Evolutionary conservation across 805 yeast genomes (phyloP), one percentile per base, ranked within the genome.

Genomic region (Suhomyces sp.): DNA sequence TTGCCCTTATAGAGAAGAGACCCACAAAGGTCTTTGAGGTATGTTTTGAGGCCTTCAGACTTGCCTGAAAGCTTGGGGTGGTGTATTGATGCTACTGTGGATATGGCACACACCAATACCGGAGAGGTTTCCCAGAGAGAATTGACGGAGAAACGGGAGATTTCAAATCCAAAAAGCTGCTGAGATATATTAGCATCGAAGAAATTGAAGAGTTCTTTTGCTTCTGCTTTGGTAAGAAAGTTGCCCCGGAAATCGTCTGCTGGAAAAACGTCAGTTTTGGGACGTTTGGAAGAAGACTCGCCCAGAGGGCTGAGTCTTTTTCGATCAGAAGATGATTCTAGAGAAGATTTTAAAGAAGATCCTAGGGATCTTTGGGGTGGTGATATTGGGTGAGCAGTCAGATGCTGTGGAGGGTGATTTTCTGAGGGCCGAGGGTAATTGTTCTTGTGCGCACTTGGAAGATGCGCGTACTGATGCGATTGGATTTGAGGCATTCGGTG

Each of bases 141-240:
- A 6, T 77, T 78, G 3, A 81, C 75, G 1, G 79, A 69, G 48
- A 82, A 75, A 44, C 75, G 69, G 0, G 83, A 72, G 3, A 84
- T 69, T 43, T 78, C 82, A 62, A 85, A 85, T 0, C 90, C 91
- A 71, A 84, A 84, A 44, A 85, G 66, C 58, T 84, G 88, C 9
- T 84, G 84, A 1, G 86, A 72, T 29, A 85, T 81, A 50, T 83
- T 76, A 1, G 72, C 63, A 55, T 81, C 78, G 59, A 85, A 85
- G 51, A 72, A 80, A 12, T 63, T 57, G 54, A 84, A 81, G 13
- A 84, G 66, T 29, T 74, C 79, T n/a, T 64, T 61, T 0, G 84
- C 84, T 50, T 79, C 73, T 0, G 60, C 64, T 33, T 67, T 59
- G 2, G 73, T 53, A 1, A 80, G 52, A n/a, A 69, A 62, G 1